A percentile compares a stretch with the other conserved stretches of the same genome.
Conservation (phyloP, 1,284 basidiomycete species). For the Ganoderma multipileum region DNA sequence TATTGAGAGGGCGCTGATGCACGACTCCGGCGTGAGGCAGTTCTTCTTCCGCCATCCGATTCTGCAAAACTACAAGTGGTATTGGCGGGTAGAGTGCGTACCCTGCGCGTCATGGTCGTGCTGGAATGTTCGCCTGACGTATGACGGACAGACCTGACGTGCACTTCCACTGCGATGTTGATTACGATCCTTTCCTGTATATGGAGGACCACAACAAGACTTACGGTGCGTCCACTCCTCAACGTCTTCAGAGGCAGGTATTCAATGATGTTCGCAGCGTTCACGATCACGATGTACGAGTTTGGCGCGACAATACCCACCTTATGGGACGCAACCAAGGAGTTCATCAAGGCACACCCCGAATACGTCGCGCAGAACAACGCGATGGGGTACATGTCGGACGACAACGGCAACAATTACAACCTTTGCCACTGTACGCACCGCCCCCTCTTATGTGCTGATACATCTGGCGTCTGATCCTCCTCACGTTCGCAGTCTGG, state of each 20-base stretch:
- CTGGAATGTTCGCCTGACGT: constrained; percentile 50
- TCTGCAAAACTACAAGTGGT: constrained; percentile 39
- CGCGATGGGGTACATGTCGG: constrained; percentile 72
- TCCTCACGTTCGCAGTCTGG: constrained; percentile 59
- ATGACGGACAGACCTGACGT: constrained; percentile 54
- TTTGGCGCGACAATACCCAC: constrained; percentile 78
- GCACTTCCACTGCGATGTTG: constrained; percentile 77
- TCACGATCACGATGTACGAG: constrained; percentile 82
- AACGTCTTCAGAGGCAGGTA: neutral
- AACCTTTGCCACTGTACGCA: constrained; percentile 78
- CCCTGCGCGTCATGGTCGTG: constrained; percentile 44
- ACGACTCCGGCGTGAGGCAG: constrained; percentile 42
- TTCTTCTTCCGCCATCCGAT: constrained; percentile 71
- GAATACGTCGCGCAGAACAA: constrained; percentile 71
- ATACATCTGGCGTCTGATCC: neutral
- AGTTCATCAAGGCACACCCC: constrained; percentile 69
- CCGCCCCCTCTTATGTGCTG: neutral
- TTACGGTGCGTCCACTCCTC: constrained; percentile 51
- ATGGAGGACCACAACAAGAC: constrained; percentile 80
- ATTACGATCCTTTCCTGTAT: constrained; percentile 77
- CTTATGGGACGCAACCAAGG: constrained; percentile 75
- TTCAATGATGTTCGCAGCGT: constrained; percentile 46
- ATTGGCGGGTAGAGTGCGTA: constrained; percentile 40
- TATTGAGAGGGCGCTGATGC: neutral
- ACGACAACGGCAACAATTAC: constrained; percentile 67